Percentiles rank a stretch among this genome's conserved stretches.
phyloP scores from a whole-genome alignment of 768 basidiomycete species.

The Termitomyces eurrhizus region DNA sequence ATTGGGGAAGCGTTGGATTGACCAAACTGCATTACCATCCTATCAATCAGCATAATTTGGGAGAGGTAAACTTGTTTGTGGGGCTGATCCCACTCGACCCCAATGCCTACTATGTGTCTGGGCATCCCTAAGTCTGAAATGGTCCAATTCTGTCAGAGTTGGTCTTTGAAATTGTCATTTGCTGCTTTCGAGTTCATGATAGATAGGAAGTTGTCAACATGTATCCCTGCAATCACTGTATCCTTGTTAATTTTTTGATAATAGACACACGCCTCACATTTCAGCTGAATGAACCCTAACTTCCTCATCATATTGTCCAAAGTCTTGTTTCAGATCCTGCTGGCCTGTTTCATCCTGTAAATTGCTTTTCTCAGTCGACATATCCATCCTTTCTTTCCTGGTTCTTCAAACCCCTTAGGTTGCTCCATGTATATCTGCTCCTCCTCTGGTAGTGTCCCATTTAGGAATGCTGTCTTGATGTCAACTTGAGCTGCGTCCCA shows the following conservation, averaged over 20 bases:
- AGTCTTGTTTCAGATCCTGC: background rate
- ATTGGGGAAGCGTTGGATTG: background rate
- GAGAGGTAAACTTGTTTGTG: background rate
- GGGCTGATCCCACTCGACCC: background rate
- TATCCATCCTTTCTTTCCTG: background rate
- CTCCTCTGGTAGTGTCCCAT: no score
- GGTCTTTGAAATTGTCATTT: background rate
- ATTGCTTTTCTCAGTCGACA: background rate
- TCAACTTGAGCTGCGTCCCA: conserved; percentile 24
- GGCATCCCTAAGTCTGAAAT: background rate
- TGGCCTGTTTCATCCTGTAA: background rate
- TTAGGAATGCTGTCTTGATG: no score
- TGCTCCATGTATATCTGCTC: conserved; percentile 9
- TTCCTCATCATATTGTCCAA: conserved; percentile 18
- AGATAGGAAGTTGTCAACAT: background rate
- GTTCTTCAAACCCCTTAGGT: conserved; percentile 26
- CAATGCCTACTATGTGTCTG: background rate
- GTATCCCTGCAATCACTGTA: conserved; percentile 17
- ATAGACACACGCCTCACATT: conserved; percentile 13
- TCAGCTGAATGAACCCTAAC: conserved; percentile 26
- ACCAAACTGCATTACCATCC: background rate
- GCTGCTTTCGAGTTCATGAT: background rate
- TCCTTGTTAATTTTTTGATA: conserved; percentile 9
- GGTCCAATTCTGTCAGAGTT: background rate
- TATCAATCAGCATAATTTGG: background rate